Percentiles rank a stretch among this genome's conserved stretches.
Evolutionary conservation across 208 protist genomes (phyloP).

Genomic region (Acanthamoeba sp.): DNA sequence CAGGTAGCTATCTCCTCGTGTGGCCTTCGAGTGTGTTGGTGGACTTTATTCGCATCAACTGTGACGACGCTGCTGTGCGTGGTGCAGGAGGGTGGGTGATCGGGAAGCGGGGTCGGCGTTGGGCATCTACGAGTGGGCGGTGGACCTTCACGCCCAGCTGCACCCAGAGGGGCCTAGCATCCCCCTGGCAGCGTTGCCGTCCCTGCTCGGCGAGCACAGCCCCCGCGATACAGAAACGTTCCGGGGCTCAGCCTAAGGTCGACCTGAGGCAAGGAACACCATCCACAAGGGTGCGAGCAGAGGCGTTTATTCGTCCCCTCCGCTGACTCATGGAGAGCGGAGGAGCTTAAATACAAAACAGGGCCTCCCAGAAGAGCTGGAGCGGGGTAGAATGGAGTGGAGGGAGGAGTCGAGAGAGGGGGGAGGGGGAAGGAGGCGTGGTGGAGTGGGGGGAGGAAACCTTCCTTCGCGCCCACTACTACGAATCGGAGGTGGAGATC

Average conservation of each 20-base stretch:
- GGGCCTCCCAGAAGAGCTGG: too few species aligned
- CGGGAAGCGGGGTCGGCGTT: not conserved
- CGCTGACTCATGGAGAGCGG: not conserved
- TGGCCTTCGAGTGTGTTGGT: not conserved
- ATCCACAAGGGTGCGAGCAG: not conserved
- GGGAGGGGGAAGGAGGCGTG: not conserved
- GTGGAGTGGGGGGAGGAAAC: not conserved
- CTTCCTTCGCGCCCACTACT: too few species aligned
- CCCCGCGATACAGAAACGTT: too few species aligned
- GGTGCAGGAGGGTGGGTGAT: not conserved
- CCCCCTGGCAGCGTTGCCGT: not conserved
- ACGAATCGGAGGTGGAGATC: conserved; percentile 65
- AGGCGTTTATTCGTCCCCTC: not conserved
- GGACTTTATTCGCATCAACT: not conserved
- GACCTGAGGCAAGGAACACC: too few species aligned
- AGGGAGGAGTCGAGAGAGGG: not conserved
- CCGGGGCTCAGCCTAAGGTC: too few species aligned
- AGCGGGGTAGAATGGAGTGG: not conserved
- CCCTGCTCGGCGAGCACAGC: not conserved
- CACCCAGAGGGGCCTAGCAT: not conserved
- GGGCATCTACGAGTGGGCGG: conserved; percentile 25
- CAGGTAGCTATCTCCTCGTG: not conserved
- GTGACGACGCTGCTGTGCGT: not conserved
- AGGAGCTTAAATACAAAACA: not conserved
- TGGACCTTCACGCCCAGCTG: not conserved